These are phyloP conservation scores for Gaertneriomyces sp. DNA, from an alignment of 192 early-diverging fungal genomes.

Conservation along the genomic window DNA sequence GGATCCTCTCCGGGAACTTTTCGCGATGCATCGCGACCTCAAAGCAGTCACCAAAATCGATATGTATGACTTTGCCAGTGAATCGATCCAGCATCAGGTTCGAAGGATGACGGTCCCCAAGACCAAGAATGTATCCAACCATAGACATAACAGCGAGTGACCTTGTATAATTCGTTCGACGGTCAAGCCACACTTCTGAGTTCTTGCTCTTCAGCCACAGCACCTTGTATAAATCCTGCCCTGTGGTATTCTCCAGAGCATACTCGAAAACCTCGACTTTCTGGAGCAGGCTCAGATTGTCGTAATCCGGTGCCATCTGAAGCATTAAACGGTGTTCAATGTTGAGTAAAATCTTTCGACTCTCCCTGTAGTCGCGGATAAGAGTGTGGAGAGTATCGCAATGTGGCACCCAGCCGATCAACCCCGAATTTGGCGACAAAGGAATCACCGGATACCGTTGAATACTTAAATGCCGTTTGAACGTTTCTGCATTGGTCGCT, in stretches of 20 bases:
- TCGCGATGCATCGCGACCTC: conserved; percentile 96
- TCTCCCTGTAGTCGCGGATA: conserved; percentile 81
- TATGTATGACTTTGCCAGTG: conserved; percentile 92
- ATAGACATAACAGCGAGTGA: conserved; percentile 97
- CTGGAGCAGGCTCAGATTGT: conserved; percentile 78
- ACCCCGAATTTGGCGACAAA: conserved; percentile 88
- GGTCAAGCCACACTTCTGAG: conserved; percentile 93
- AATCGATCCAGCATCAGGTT: conserved; percentile 88
- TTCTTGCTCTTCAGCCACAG: conserved; percentile 94
- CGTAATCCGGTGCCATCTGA: conserved; percentile 88
- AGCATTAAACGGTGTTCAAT: conserved; percentile 87
- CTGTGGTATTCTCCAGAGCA: conserved; percentile 82
- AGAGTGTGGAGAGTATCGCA: conserved; percentile 84
- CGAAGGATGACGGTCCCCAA: conserved; percentile 94
- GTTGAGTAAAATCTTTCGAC: conserved; percentile 75
- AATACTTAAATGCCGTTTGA: conserved; percentile 86
- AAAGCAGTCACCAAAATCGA: conserved; percentile 98
- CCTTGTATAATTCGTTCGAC: conserved; percentile 91
- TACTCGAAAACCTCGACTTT: conserved; percentile 96
- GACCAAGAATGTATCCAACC: conserved; percentile 96
- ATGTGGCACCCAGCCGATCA: conserved; percentile 91
- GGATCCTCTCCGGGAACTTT: conserved; percentile 95
- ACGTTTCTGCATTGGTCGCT: conserved; percentile 74
- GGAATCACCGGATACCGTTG: conserved; percentile 88
- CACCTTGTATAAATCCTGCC: conserved; percentile 88